Percentiles rank a stretch among this genome's conserved stretches.
These are phyloP conservation scores for Ogataea thermomethanolica DNA, from an alignment of 805 yeast genomes.

Conservation along the genomic window DNA sequence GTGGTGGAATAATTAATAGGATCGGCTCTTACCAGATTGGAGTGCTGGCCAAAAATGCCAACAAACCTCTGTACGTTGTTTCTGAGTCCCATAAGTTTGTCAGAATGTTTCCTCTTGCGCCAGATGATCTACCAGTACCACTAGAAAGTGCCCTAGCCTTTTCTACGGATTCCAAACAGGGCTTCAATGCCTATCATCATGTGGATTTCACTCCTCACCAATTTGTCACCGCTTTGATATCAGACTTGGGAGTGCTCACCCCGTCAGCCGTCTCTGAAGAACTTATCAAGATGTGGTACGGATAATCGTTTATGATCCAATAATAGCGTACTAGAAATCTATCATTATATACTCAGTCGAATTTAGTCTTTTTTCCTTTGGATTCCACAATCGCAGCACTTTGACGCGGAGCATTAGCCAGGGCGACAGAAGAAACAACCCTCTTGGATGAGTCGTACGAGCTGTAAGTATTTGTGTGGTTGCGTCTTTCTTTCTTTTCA, in stretches of 20 bases:
- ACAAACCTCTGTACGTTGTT: constrained; percentile 90
- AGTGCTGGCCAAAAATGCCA: constrained; percentile 82
- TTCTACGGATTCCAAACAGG: constrained; percentile 31
- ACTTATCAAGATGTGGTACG: constrained; percentile 96
- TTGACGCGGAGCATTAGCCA: constrained; percentile 85
- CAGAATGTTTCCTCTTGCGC: constrained; percentile 89
- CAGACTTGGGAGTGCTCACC: constrained; percentile 94
- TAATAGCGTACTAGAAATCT: constrained; percentile 9
- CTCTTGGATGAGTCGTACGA: constrained; percentile 30
- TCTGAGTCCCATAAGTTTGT: constrained; percentile 96
- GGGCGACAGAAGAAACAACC: constrained; percentile 74
- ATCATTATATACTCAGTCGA: constrained; percentile 39
- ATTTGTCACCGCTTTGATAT: constrained; percentile 89
- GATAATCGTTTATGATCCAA: constrained; percentile 37
- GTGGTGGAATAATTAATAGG: constrained; percentile 95
- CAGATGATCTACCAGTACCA: constrained; percentile 76
- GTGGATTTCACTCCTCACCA: constrained; percentile 96
- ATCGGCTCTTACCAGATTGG: constrained; percentile 95
- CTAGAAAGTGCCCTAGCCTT: constrained; percentile 46
- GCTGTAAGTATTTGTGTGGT: neutral
- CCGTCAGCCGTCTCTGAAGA: constrained; percentile 99
- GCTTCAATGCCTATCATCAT: constrained; percentile 44
- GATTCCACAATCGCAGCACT: constrained; percentile 87
- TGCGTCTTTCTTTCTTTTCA: constrained; percentile 1
- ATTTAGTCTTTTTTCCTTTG: constrained; percentile 80